phyloP scores from a whole-genome alignment of 208 protist genomes.

The Leishmania guyanensis region DNA sequence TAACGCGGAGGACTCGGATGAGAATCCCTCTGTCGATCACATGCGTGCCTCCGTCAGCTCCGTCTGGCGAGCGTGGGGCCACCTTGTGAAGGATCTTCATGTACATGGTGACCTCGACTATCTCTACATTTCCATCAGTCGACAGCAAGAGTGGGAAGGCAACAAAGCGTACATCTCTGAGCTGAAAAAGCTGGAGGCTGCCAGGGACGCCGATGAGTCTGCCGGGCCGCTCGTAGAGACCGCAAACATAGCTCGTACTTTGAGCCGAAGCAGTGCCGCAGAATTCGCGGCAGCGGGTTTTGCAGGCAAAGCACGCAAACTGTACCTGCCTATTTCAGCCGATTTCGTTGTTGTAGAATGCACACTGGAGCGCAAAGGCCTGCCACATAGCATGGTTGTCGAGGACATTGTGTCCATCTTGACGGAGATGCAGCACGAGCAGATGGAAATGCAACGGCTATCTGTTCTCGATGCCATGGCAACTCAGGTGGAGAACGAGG shows the following conservation, averaged over 20 bases:
- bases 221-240: constrained; percentile 6
- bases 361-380: constrained; percentile 75
- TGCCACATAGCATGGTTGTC: constrained; percentile 84
- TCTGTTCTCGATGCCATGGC: constrained; percentile 54
- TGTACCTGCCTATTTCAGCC: constrained; percentile 51
- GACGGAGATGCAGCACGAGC: constrained; percentile 69
- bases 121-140: constrained; percentile 74
- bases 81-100: constrained; percentile 87
- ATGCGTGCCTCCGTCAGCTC: constrained; percentile 65
- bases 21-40: constrained; percentile 29
- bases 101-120: constrained; percentile 84
- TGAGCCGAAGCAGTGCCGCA: not conserved
- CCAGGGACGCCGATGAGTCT: constrained; percentile 3
- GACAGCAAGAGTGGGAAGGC: constrained; percentile 51
- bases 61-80: constrained; percentile 85
- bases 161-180: constrained; percentile 56
- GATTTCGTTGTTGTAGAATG: constrained; percentile 88
- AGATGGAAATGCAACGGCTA: constrained; percentile 70
- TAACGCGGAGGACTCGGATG: constrained; percentile 34
- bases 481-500: constrained; percentile 12
- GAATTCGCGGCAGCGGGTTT: not conserved
- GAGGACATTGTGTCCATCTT: constrained; percentile 79
- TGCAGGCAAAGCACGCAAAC: constrained; percentile 16
- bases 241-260: constrained; percentile 3
- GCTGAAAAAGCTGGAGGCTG: constrained; percentile 42